Percentiles rank a stretch among this genome's conserved stretches.
Evolutionary conservation across 176 grass and related monocot genomes (phyloP).

Genomic region (Tillandsia leiboldiana): DNA sequence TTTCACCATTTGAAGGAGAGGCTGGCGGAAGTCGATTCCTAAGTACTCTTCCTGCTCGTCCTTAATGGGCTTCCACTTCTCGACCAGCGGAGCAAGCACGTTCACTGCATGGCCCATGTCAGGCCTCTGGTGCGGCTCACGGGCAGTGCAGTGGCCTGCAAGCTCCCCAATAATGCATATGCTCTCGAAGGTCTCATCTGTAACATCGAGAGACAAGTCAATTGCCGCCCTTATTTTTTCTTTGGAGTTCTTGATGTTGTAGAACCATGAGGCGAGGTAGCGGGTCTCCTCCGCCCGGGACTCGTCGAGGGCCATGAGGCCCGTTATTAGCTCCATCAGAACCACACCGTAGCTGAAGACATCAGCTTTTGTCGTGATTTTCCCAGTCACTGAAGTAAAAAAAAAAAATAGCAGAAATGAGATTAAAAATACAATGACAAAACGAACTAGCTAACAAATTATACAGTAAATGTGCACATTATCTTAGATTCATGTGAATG

Average conservation of each 20-base stretch:
- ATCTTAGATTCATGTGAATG: neutral
- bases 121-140: constrained; percentile 67
- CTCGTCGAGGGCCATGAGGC: constrained; percentile 73
- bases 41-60: constrained; percentile 77
- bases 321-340: constrained; percentile 90
- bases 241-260: constrained; percentile 44
- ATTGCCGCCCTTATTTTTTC: constrained; percentile 60
- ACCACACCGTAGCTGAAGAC: constrained; percentile 97
- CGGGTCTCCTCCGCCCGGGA: constrained; percentile 65
- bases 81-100: constrained; percentile 63
- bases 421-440: neutral
- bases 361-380: constrained; percentile 88
- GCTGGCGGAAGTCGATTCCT: constrained; percentile 78
- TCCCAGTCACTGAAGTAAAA: constrained; percentile 65
- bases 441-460: too few species aligned
- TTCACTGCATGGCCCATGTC: constrained; percentile 82
- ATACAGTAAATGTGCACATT: neutral
- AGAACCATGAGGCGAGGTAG: constrained; percentile 74
- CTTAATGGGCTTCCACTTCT: constrained; percentile 80
- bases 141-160: constrained; percentile 65
- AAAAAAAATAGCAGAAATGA: constrained; percentile 4
- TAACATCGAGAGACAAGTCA: constrained; percentile 52
- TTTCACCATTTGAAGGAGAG: constrained; percentile 91
- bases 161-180: constrained; percentile 59
- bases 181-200: constrained; percentile 60